These are phyloP conservation scores for Fusarium hainanense DNA, from an alignment of 2,329 filamentous ascomycete genomes.

Conservation along the genomic window DNA sequence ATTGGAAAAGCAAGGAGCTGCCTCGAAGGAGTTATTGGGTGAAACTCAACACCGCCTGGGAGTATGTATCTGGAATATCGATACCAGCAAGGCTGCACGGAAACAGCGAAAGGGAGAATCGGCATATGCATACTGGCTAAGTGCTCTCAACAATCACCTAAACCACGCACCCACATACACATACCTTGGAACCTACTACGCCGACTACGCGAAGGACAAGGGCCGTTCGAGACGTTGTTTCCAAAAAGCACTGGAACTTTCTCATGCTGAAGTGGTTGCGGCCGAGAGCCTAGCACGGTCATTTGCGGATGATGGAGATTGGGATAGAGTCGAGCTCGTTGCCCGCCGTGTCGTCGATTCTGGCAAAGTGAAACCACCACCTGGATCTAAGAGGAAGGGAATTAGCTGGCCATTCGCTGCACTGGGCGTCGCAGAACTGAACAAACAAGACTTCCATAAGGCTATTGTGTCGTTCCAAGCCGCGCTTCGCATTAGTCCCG, in stretches of 20 bases:
- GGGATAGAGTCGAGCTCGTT: slow-evolving; percentile 95
- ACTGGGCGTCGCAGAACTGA: slow-evolving; percentile 91
- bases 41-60: slow-evolving; percentile 90
- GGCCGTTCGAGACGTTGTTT: slow-evolving; percentile 91
- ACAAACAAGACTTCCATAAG: slow-evolving; percentile 89
- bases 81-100: slow-evolving; percentile 77
- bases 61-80: slow-evolving; percentile 85
- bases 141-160: slow-evolving; percentile 85
- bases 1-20: slow-evolving; percentile 69
- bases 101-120: slow-evolving; percentile 77
- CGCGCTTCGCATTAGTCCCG: slow-evolving; percentile 82
- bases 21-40: slow-evolving; percentile 76
- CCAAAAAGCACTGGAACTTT: slow-evolving; percentile 95
- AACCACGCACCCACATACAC: slow-evolving; percentile 93
- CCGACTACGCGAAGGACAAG: slow-evolving; percentile 89
- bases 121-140: slow-evolving; percentile 85
- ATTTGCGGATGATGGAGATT: slow-evolving; percentile 91
- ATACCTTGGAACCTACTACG: slow-evolving; percentile 88
- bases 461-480: slow-evolving; percentile 93
- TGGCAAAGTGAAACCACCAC: slow-evolving; percentile 89
- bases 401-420: slow-evolving; percentile 97
- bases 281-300: slow-evolving; percentile 86
- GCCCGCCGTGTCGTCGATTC: slow-evolving; percentile 92
- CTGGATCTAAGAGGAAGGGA: slow-evolving; percentile 91
- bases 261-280: slow-evolving; percentile 83